These are phyloP conservation scores for Penicillium nucicola DNA, from an alignment of 495 filamentous ascomycete genomes.

Conservation along the genomic window DNA sequence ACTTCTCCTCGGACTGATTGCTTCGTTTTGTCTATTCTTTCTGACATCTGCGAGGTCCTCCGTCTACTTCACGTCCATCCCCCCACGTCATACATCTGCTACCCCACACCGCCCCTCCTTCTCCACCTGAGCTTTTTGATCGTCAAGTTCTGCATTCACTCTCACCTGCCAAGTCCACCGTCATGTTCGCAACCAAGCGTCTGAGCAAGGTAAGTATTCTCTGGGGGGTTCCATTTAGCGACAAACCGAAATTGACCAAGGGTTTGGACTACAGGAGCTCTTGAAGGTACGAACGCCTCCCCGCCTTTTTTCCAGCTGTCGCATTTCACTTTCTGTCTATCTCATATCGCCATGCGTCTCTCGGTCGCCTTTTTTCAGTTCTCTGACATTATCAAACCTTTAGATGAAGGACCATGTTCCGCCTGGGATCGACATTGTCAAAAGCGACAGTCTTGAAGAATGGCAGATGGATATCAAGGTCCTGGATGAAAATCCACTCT, in stretches of 20 bases:
- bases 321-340: not conserved
- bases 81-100: slow-evolving; percentile 4
- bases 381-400: not conserved
- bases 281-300: slow-evolving; percentile 32
- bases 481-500: slow-evolving; percentile 88
- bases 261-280: slow-evolving; percentile 29
- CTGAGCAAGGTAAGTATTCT: slow-evolving; percentile 41
- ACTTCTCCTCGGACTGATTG: too few relatives aligned
- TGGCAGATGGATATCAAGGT: slow-evolving; percentile 94
- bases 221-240: not conserved
- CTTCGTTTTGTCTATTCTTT: not conserved
- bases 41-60: not conserved
- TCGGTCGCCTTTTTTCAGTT: not conserved
- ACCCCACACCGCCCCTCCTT: slow-evolving; percentile 5
- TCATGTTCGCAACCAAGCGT: slow-evolving; percentile 47
- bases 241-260: not conserved
- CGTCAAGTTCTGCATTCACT: not conserved
- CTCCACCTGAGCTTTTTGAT: slow-evolving; percentile 4
- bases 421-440: slow-evolving; percentile 74
- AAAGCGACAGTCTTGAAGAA: slow-evolving; percentile 77
- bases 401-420: slow-evolving; percentile 51
- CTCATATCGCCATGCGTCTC: not conserved
- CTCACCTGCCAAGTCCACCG: not conserved
- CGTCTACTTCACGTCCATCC: not conserved
- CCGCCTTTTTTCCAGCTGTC: not conserved